These are phyloP conservation scores for Elsinoe batatas DNA, from an alignment of 2,329 filamentous ascomycete genomes.

Conservation along the genomic window DNA sequence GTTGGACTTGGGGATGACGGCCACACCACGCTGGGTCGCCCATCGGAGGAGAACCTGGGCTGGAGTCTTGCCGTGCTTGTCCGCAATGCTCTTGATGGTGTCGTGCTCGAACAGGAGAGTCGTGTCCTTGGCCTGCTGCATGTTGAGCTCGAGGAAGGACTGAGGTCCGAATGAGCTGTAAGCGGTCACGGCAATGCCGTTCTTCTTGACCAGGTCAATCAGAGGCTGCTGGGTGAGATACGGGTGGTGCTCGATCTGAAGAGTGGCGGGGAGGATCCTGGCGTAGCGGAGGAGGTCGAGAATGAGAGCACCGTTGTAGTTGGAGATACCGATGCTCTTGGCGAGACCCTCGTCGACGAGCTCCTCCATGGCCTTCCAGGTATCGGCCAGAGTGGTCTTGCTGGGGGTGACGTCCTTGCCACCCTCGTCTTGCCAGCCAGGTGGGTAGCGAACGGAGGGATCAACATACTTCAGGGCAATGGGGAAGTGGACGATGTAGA, in stretches of 20 bases:
- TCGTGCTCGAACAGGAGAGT: constrained; percentile 62
- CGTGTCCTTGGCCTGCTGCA: constrained; percentile 55
- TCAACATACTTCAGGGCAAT: constrained; percentile 78
- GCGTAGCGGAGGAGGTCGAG: constrained; percentile 74
- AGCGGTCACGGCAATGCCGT: constrained; percentile 66
- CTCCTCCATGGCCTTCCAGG: constrained; percentile 70
- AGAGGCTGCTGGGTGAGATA: constrained; percentile 70
- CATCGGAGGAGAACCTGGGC: constrained; percentile 78
- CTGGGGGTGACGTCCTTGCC: constrained; percentile 48
- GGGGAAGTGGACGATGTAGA: constrained; percentile 85
- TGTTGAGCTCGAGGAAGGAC: constrained; percentile 67
- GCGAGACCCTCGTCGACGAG: constrained; percentile 60
- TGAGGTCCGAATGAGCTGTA: constrained; percentile 78
- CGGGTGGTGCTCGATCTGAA: constrained; percentile 86
- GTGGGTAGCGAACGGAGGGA: constrained; percentile 67
- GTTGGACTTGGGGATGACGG: constrained; percentile 73
- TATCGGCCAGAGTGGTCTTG: constrained; percentile 68
- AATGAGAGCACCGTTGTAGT: constrained; percentile 69
- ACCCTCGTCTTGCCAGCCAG: constrained; percentile 61
- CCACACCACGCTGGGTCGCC: constrained; percentile 72
- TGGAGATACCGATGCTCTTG: constrained; percentile 68
- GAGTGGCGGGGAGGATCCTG: constrained; percentile 60
- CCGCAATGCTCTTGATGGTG: constrained; percentile 53
- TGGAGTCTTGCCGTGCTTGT: constrained; percentile 61
- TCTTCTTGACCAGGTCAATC: constrained; percentile 56